Evolutionary conservation across 2,329 filamentous ascomycete species (phyloP).

Genomic region (Ceratocystiopsis sp.): DNA sequence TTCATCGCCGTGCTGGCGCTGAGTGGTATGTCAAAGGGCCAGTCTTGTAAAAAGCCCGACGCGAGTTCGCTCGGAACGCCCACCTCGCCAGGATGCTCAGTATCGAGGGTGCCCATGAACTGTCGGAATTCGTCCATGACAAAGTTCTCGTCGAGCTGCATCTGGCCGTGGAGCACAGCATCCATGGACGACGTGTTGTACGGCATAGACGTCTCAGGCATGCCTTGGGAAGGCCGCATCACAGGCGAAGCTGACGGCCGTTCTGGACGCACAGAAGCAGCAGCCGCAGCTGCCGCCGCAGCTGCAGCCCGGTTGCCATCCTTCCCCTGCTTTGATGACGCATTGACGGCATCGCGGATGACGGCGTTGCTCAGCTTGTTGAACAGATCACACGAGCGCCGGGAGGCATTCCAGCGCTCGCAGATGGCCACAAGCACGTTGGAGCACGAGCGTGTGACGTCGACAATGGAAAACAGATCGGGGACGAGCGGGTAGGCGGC

Average conservation of each 20-base stretch:
- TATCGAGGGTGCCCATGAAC: background rate
- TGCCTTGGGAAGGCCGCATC: no score
- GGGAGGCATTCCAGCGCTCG: background rate
- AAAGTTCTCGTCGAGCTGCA: constrained; percentile 1
- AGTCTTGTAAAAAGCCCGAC: background rate
- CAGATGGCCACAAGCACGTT: background rate
- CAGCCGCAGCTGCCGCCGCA: no score
- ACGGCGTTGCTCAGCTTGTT: constrained; percentile 2
- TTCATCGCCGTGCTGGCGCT: background rate
- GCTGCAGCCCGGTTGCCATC: background rate
- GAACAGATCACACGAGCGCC: constrained; percentile 1
- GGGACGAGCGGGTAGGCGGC: background rate
- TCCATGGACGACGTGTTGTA: background rate
- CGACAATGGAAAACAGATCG: background rate
- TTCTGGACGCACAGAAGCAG: no score
- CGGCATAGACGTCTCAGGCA: no score
- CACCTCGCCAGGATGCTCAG: background rate
- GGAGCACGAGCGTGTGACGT: background rate
- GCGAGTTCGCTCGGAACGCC: background rate
- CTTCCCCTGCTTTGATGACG: background rate
- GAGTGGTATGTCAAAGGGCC: background rate
- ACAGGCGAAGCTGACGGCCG: no score
- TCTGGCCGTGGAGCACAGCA: background rate
- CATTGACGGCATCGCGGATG: background rate
- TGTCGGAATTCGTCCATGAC: constrained; percentile 2